These are phyloP conservation scores for Xerocomus amazonicus DNA, from an alignment of 1,284 basidiomycete genomes.

Conservation along the genomic window DNA sequence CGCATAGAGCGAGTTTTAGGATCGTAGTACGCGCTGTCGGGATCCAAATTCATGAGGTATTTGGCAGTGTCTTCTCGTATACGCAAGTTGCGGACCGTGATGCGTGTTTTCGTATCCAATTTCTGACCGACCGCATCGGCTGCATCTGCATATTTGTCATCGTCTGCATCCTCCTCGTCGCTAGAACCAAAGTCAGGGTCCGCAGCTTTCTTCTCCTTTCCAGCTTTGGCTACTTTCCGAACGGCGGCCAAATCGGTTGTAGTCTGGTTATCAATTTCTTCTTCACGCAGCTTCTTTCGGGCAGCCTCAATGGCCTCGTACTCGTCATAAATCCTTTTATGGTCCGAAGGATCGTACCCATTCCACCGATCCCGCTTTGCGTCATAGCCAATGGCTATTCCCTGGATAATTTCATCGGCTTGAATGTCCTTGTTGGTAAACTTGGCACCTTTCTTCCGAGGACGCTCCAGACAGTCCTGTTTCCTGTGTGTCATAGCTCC, in stretches of 20 bases:
- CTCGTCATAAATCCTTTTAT: constrained; percentile 87
- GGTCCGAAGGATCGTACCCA: constrained; percentile 89
- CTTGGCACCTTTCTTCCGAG: constrained; percentile 94
- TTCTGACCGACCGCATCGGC: constrained; percentile 98
- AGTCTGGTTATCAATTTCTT: constrained; percentile 95
- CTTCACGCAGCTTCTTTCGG: constrained; percentile 86
- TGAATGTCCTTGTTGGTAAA: constrained; percentile 89
- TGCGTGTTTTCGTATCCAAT: constrained; percentile 95
- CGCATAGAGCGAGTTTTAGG: constrained; percentile 99
- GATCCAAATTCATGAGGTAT: constrained; percentile 96
- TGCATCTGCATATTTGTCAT: constrained; percentile 96
- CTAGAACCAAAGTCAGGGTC: constrained; percentile 96
- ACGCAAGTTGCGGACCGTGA: constrained; percentile 96
- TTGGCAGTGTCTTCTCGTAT: constrained; percentile 99
- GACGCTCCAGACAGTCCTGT: constrained; percentile 92
- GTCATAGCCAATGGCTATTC: constrained; percentile 81
- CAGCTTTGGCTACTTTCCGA: constrained; percentile 81
- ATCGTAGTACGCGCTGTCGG: constrained; percentile 96
- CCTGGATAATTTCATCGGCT: constrained; percentile 86
- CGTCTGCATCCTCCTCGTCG: constrained; percentile 92
- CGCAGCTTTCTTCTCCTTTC: constrained; percentile 57
- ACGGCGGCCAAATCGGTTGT: constrained; percentile 84
- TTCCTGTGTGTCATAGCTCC: constrained; percentile 94
- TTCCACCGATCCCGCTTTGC: constrained; percentile 99
- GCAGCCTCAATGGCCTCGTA: constrained; percentile 93